phyloP scores from a whole-genome alignment of 169 alveolate species.

The Perkinsus olseni region DNA sequence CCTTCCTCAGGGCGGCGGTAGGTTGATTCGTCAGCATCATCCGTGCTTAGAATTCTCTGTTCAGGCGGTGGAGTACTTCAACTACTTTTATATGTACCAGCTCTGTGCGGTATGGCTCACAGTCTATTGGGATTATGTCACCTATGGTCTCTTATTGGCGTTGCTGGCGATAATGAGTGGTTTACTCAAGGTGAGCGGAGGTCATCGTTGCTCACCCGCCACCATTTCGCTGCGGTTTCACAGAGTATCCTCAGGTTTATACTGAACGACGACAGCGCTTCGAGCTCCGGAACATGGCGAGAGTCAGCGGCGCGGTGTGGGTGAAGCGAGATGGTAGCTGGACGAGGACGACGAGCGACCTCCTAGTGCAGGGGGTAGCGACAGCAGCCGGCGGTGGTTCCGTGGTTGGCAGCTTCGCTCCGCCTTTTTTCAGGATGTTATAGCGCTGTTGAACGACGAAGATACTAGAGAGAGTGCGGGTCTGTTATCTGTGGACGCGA shows the following conservation, averaged over 20 bases:
- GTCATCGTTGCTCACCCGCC: not conserved
- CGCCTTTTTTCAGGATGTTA: not conserved
- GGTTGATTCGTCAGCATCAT: not conserved
- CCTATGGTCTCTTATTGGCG: not conserved
- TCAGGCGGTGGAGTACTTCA: not conserved
- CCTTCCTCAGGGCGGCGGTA: not conserved
- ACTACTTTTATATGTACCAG: not conserved
- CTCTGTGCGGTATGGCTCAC: not conserved
- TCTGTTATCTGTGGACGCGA: not conserved
- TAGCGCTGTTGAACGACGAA: not conserved
- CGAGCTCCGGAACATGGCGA: not conserved
- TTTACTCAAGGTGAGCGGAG: not conserved
- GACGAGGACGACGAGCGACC: not conserved
- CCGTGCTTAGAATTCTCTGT: too few species aligned
- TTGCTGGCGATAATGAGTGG: not conserved
- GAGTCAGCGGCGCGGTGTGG: not conserved
- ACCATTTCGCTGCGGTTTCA: too few species aligned
- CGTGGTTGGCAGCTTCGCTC: not conserved
- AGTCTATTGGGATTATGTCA: not conserved
- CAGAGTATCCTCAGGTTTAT: not conserved
- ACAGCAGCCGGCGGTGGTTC: not conserved
- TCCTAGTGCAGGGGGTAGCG: not conserved
- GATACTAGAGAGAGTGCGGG: not conserved
- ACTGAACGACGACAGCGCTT: not conserved
- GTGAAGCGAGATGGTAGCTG: not conserved